These are phyloP conservation scores for Sphagnum magellanicum DNA, from an alignment of 228 moss, liverwort and hornwort genomes.

Conservation along the genomic window DNA sequence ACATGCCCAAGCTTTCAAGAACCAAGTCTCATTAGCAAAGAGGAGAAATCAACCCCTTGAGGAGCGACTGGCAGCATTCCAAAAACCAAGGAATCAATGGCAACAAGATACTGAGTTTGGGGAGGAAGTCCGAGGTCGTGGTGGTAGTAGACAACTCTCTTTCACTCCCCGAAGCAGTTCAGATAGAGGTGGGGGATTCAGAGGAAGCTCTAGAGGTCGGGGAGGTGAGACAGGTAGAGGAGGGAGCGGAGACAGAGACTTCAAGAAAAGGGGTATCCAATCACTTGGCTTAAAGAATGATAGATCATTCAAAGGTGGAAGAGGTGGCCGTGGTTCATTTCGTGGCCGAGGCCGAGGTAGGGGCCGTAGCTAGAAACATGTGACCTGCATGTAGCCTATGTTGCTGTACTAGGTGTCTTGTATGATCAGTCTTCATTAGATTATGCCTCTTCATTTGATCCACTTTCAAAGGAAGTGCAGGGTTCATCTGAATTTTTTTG, in stretches of 20 bases:
- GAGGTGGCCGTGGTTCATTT: constrained; percentile 20
- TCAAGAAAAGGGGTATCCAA: constrained; percentile 60
- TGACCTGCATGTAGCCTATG: too few relatives aligned
- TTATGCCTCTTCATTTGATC: too few relatives aligned
- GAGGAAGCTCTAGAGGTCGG: constrained; percentile 17
- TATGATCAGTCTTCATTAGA: too few relatives aligned
- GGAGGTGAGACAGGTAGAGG: constrained; percentile 14
- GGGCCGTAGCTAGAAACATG: not conserved
- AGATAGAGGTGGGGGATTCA: constrained; percentile 4
- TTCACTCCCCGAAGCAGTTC: constrained; percentile 46
- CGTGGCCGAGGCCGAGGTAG: constrained; percentile 33
- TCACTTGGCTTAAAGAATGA: constrained; percentile 64
- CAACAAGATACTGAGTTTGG: constrained; percentile 14
- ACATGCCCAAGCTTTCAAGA: constrained; percentile 86
- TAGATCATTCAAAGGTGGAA: constrained; percentile 26
- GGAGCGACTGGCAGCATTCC: constrained; percentile 42
- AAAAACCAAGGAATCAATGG: constrained; percentile 19
- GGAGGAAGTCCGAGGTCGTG: constrained; percentile 47
- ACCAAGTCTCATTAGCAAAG: constrained; percentile 58
- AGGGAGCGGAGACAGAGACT: constrained; percentile 20
- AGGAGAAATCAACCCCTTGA: constrained; percentile 55
- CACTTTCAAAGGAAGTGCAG: too few relatives aligned
- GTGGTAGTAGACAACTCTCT: constrained; percentile 80
- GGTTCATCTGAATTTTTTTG: too few relatives aligned
- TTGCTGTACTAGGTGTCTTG: too few relatives aligned